Evolutionary conservation across 2,329 filamentous ascomycete species (phyloP), one percentile per base, ranked within the genome.

Genomic region (Dactylellina leptospora): DNA sequence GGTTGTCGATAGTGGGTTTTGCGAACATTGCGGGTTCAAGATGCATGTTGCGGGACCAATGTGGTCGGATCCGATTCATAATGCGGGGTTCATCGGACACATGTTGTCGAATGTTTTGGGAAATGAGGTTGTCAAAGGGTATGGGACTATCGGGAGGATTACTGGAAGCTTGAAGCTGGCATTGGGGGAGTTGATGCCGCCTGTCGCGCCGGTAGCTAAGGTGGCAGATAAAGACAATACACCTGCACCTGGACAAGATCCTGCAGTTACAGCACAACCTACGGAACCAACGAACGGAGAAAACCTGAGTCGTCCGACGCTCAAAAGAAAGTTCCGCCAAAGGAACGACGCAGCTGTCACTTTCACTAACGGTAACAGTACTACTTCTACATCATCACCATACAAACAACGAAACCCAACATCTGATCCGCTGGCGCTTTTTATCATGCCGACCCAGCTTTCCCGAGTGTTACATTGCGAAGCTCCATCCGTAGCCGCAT

Each of bases 101-200:
- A 87, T 99, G 22, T 83, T 99, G 13, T 85, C 87, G 44, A 85
- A 89, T 64, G 83, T 96, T 6, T 87, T 91, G 28, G 28, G 10
- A 0, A 81, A 83, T 2, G 85, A 87, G 0, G 86, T 92, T 50
- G 83, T 84, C 23, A 83, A 87, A 0, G 85, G 88, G 0, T 99
- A 99, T 78, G 87, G 87, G 38, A 99, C 95, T 0, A 86, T 88
- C 25, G 84, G 87, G 11, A 86, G 95, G 58, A 89, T 99, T 48
- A 88, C 93, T 79, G 95, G 95, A 56, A 96, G 97, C 93, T 84
- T 99, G 36, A 88, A 87, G 20, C 93, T 92, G 1, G 93, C 93
- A 0, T 83, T 96, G 4, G 92, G 97, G 77, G 95, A 99, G 78
- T 69, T 72, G 38, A 56, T 62, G 66, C 66, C 66, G 11, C 4